Evolutionary conservation across 768 basidiomycete genomes (phyloP).

Genomic region (Pseudohyphozyma bogoriensis): DNA sequence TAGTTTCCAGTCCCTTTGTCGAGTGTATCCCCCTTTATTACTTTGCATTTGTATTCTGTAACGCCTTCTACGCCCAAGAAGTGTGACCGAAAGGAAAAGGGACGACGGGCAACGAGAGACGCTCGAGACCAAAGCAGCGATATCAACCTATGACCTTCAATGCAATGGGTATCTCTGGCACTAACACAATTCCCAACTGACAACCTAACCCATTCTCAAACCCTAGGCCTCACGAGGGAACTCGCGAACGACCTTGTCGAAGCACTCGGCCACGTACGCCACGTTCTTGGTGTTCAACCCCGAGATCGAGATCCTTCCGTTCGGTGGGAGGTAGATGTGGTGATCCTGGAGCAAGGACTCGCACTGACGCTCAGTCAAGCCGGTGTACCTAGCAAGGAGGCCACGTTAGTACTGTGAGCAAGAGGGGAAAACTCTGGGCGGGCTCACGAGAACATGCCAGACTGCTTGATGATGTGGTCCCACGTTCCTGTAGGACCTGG

Average conservation of each 20-base stretch:
- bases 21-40: too few species aligned
- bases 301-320: constrained; percentile 87
- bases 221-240: too few species aligned
- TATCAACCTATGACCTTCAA: too few species aligned
- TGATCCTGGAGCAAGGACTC: constrained; percentile 74
- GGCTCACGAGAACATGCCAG: constrained; percentile 57
- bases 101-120: too few species aligned
- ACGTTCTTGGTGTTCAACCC: constrained; percentile 75
- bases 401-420: neutral
- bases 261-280: constrained; percentile 78
- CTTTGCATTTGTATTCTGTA: too few species aligned
- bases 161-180: too few species aligned
- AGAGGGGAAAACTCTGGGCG: neutral
- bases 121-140: too few species aligned
- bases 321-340: constrained; percentile 86
- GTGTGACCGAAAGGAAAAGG: too few species aligned
- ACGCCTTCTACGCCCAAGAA: too few species aligned
- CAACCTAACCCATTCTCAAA: too few species aligned
- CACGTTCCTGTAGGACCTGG: constrained; percentile 52
- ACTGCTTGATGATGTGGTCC: constrained; percentile 89
- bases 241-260: constrained; percentile 49
- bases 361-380: constrained; percentile 58
- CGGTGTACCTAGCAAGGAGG: constrained; percentile 59
- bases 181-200: too few species aligned
- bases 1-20: too few species aligned